A percentile compares a stretch with the other conserved stretches of the same genome.
Evolutionary conservation across 2,329 filamentous ascomycete genomes (phyloP).

Genomic region (Chlorencoelia australis): DNA sequence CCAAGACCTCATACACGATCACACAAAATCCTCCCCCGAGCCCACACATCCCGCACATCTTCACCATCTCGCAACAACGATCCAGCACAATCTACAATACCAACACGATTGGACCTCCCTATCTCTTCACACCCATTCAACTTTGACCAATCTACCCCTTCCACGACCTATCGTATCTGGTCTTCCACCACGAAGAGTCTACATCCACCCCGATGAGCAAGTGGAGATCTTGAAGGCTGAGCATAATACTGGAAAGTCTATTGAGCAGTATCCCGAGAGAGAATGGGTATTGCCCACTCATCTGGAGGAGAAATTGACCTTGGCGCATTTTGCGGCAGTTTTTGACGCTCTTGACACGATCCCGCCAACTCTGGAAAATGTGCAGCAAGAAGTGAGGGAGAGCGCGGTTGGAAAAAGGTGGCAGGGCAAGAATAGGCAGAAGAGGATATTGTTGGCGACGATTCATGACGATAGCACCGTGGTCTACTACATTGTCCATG

Average conservation of each 20-base stretch:
- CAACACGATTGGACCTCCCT: conserved; percentile 68
- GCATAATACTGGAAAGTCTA: conserved; percentile 35
- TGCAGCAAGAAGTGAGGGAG: conserved; percentile 14
- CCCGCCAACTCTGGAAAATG: conserved; percentile 28
- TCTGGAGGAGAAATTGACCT: conserved; percentile 61
- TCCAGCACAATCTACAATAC: conserved; percentile 61
- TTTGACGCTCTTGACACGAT: conserved; percentile 52
- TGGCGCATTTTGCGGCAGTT: conserved; percentile 54
- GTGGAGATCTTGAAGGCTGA: conserved; percentile 58
- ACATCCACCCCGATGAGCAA: conserved; percentile 76
- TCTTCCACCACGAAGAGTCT: conserved; percentile 61
- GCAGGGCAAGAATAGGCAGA: conserved; percentile 40
- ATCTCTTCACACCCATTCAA: conserved; percentile 39
- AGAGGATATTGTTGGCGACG: conserved; percentile 64
- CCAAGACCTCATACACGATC: conserved; percentile 17
- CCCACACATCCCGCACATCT: conserved; percentile 25
- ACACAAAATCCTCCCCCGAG: conserved; percentile 14
- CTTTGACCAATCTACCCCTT: conserved; percentile 32
- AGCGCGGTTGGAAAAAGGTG: conserved; percentile 31
- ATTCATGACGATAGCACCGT: conserved; percentile 74
- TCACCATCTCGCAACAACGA: conserved; percentile 44
- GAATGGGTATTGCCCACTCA: conserved; percentile 75
- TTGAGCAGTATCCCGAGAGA: conserved; percentile 43
- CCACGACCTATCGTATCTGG: conserved; percentile 60
- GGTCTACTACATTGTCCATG: conserved; percentile 76